A percentile compares a stretch with the other conserved stretches of the same genome.
phyloP scores from a whole-genome alignment of 176 grass and related monocot species.

The Miscanthus lutarioriparius region DNA sequence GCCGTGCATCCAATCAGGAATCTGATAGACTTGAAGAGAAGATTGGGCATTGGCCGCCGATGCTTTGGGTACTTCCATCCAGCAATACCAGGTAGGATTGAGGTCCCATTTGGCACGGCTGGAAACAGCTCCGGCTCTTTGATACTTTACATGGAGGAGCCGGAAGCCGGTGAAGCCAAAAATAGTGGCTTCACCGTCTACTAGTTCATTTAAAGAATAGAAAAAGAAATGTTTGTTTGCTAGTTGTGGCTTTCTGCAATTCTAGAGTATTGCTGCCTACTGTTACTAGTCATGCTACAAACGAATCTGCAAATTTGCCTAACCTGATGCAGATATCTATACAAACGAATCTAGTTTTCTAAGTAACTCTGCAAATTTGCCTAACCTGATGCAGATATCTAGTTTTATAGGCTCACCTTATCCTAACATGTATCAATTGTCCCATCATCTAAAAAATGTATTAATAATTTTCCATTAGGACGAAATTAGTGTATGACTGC shows the following conservation, averaged over 20 bases:
- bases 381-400: not conserved
- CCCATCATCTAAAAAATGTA: not conserved
- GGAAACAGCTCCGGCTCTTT: not conserved
- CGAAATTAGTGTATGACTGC: not conserved
- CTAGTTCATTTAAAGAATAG: not conserved
- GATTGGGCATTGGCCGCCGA: conserved; percentile 74
- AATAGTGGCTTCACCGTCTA: not conserved
- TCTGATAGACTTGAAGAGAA: conserved; percentile 94
- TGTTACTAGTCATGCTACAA: not conserved
- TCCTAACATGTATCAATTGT: not conserved
- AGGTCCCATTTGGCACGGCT: not conserved
- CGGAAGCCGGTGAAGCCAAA: not conserved
- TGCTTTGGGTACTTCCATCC: conserved; percentile 99
- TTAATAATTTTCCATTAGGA: not conserved
- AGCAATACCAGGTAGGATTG: conserved; percentile 75
- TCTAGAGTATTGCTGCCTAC: not conserved
- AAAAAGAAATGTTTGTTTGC: not conserved
- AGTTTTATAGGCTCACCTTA: not conserved
- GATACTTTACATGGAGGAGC: not conserved
- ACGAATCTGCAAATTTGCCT: not conserved
- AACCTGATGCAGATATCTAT: not conserved
- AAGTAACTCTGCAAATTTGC: not conserved
- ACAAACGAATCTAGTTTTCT: no score
- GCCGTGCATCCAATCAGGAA: conserved; percentile 96
- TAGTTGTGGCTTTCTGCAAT: not conserved